Conservation (phyloP, 306 rosid genomes). For the Glycine latifolia region DNA sequence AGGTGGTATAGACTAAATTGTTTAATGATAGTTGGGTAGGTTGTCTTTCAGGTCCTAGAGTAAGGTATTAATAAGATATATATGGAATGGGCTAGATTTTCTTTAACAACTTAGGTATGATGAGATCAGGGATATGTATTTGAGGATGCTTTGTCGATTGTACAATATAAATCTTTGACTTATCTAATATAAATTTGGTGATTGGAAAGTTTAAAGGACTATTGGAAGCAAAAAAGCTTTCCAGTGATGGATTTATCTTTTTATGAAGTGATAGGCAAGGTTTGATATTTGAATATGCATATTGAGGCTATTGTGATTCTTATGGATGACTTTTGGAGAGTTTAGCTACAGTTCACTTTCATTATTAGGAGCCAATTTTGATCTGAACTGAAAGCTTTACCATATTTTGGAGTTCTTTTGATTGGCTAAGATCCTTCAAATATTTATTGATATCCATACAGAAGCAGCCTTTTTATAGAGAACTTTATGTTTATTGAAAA, state of each 20-base stretch:
- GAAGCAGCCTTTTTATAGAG: conserved; percentile 35
- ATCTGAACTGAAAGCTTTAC: conserved; percentile 37
- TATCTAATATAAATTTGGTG: conserved; percentile 46
- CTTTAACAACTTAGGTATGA: conserved; percentile 53
- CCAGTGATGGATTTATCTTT: conserved; percentile 49
- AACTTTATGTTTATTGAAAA: conserved; percentile 34
- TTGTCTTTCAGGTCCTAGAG: conserved; percentile 44
- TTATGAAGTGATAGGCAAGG: conserved; percentile 51
- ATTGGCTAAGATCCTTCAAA: conserved; percentile 37
- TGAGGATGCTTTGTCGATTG: conserved; percentile 55
- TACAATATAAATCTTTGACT: conserved; percentile 40
- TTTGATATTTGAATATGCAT: conserved; percentile 43
- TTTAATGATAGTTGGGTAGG: conserved; percentile 50
- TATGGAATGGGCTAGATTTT: conserved; percentile 51
- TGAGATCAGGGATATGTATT: conserved; percentile 51
- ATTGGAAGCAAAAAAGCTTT: conserved; percentile 48
- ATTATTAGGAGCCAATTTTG: conserved; percentile 48
- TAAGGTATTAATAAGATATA: conserved; percentile 49
- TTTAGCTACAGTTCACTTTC: conserved; percentile 29
- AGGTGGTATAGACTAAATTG: conserved; percentile 50
- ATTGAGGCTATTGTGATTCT: conserved; percentile 54
- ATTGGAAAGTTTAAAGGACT: conserved; percentile 51
- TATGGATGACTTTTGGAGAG: conserved; percentile 49
- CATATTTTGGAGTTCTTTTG: conserved; percentile 41
- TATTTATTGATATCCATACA: conserved; percentile 37